phyloP scores from a whole-genome alignment of 495 filamentous ascomycete genomes.

The Bacidia rubella region DNA sequence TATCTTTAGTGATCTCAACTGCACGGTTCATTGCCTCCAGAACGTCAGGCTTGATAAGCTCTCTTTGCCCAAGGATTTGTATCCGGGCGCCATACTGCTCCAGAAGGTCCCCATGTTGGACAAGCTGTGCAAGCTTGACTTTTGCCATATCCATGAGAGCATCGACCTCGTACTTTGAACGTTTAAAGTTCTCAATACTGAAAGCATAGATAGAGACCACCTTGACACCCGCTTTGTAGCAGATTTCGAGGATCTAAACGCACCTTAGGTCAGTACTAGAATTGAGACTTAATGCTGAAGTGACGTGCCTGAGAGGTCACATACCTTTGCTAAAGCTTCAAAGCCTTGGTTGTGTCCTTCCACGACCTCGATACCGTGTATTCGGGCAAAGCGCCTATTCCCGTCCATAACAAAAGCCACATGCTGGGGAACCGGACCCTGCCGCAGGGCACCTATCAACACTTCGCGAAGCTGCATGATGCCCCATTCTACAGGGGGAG shows the following conservation, averaged over 20 bases:
- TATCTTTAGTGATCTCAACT: slow-evolving; percentile 66
- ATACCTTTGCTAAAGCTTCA: slow-evolving; percentile 74
- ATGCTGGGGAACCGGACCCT: slow-evolving; percentile 86
- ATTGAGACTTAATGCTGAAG: neutral
- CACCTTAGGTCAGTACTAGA: neutral
- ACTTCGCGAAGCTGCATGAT: slow-evolving; percentile 59
- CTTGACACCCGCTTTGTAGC: slow-evolving; percentile 87
- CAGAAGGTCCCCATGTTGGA: slow-evolving; percentile 83
- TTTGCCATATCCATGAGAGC: slow-evolving; percentile 97
- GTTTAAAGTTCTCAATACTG: slow-evolving; percentile 97
- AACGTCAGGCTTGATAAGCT: slow-evolving; percentile 72
- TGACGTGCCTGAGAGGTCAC: slow-evolving; percentile 1
- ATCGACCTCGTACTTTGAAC: slow-evolving; percentile 95
- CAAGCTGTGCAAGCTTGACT: slow-evolving; percentile 77
- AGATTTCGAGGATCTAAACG: slow-evolving; percentile 77
- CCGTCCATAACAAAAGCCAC: slow-evolving; percentile 98
- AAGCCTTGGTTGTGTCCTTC: slow-evolving; percentile 97
- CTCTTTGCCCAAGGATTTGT: slow-evolving; percentile 66
- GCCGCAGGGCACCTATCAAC: slow-evolving; percentile 72
- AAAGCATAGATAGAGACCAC: slow-evolving; percentile 97
- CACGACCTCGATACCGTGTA: slow-evolving; percentile 85
- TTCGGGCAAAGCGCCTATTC: slow-evolving; percentile 80
- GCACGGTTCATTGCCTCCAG: slow-evolving; percentile 74
- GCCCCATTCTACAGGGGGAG: slow-evolving; percentile 77
- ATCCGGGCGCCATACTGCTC: slow-evolving; percentile 86